Evolutionary conservation across 2,329 filamentous ascomycete species (phyloP), one percentile per base, ranked within the genome.

Genomic region (Hypoxylon sp.): DNA sequence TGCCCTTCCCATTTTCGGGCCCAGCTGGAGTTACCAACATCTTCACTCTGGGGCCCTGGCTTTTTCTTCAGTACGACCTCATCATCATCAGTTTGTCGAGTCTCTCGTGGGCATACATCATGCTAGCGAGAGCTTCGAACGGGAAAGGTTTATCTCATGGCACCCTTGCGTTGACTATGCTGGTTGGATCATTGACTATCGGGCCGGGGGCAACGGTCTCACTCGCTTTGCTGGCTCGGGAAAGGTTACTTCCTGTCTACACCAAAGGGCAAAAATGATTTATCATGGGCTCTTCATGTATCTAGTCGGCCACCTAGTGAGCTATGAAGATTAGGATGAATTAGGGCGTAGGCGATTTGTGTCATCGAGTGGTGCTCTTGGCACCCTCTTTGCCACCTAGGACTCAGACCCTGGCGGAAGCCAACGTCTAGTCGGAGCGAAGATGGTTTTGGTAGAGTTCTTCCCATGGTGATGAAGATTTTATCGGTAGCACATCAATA

Each of bases 51-150:
- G 71, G 74, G 1, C 65, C 75, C 15, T 75, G 74, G 62, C 65
- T 77, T 11, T 77, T 73, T 44, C 70, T 77, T 11, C 75, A 77
- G 64, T 75, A 73, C 48, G 75, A 77, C 62, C 31, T 73, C 6
- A 69, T 74, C 37, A 76, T 76, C 60, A 75, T 75, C 39, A 61
- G 68, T 17, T 19, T 73, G 13, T 68, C 74, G 46, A 73, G 73
- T 46, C 27, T 75, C 7, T 66, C 60, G 13, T 77, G 75, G 75
- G 73, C 68, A 5, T 75, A 27, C 17, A 27, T 50, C 21, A 31
- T 27, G 24, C 46, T 50, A 15, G 46, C 46, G 24, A 27, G 46
- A 31, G 46, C 11, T 29, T 50, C 46, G 15, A 24, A 50, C 5
- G 46, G 46, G 24, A 50, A 50, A 31, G 24, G 46, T 6, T 21